phyloP scores from a whole-genome alignment of 208 protist genomes.

The Leptomonas pyrrhocoris region DNA sequence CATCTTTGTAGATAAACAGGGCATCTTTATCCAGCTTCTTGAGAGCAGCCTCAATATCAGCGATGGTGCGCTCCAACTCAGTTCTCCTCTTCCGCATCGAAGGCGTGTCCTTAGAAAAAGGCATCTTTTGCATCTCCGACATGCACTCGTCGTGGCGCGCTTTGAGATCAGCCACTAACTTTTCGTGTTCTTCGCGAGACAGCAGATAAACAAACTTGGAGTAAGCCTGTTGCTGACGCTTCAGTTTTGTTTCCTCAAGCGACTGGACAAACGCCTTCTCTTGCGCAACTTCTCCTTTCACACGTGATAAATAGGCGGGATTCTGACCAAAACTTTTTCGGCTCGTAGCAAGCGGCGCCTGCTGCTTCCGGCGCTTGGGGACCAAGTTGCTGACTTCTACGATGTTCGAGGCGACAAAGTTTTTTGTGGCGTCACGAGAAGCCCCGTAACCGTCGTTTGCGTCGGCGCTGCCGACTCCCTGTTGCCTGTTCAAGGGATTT shows the following conservation, averaged over 20 bases:
- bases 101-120: constrained; percentile 85
- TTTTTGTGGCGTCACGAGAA: constrained; percentile 43
- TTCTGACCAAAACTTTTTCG: constrained; percentile 84
- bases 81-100: constrained; percentile 57
- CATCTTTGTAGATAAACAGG: constrained; percentile 90
- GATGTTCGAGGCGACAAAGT: constrained; percentile 94
- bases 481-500: background rate
- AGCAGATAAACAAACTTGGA: constrained; percentile 78
- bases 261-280: constrained; percentile 84
- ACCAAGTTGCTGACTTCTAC: constrained; percentile 92
- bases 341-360: constrained; percentile 64
- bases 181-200: constrained; percentile 69
- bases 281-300: constrained; percentile 86
- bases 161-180: constrained; percentile 70
- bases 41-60: constrained; percentile 79
- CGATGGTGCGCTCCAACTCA: constrained; percentile 74
- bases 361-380: constrained; percentile 68
- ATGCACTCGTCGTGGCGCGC: constrained; percentile 45
- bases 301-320: constrained; percentile 84
- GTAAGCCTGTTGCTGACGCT: constrained; percentile 42
- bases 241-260: constrained; percentile 55
- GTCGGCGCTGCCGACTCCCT: background rate
- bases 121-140: constrained; percentile 76
- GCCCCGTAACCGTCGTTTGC: background rate
- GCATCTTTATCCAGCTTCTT: constrained; percentile 85